Conservation (phyloP, 2,329 filamentous ascomycete genomes). For the Aspergillus clavatus region DNA sequence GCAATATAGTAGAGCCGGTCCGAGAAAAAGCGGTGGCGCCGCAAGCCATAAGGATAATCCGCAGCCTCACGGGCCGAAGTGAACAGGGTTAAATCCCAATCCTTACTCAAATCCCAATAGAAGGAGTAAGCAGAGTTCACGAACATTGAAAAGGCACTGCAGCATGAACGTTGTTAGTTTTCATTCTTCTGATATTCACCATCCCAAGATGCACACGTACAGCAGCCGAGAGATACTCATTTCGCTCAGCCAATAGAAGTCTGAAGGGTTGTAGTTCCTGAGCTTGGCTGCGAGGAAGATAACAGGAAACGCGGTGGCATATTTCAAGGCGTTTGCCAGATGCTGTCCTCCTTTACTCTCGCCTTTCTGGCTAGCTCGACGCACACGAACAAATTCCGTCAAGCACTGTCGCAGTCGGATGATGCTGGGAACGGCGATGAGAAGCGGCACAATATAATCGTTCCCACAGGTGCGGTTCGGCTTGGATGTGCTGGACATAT, state of each 20-base stretch:
- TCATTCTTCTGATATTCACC: too few relatives aligned
- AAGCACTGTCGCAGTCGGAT: slow-evolving; percentile 90
- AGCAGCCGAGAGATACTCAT: slow-evolving; percentile 53
- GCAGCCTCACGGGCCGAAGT: slow-evolving; percentile 55
- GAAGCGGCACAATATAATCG: slow-evolving; percentile 70
- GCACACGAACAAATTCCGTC: slow-evolving; percentile 76
- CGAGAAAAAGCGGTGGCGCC: slow-evolving; percentile 68
- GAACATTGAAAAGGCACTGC: slow-evolving; percentile 67
- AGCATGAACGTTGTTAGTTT: background rate
- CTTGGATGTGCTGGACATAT: slow-evolving; percentile 68
- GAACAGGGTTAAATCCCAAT: slow-evolving; percentile 92
- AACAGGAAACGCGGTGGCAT: slow-evolving; percentile 89
- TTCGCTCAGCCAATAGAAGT: slow-evolving; percentile 49
- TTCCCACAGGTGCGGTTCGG: slow-evolving; percentile 82
- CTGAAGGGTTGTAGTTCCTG: slow-evolving; percentile 54
- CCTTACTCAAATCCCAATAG: slow-evolving; percentile 95
- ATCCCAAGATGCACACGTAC: slow-evolving; percentile 33
- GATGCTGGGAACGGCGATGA: slow-evolving; percentile 75
- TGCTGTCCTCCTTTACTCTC: slow-evolving; percentile 77
- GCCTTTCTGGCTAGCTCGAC: slow-evolving; percentile 44
- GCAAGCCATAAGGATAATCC: slow-evolving; percentile 71
- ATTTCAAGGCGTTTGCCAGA: slow-evolving; percentile 90
- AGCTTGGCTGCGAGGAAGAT: slow-evolving; percentile 74
- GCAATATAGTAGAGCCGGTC: slow-evolving; percentile 76
- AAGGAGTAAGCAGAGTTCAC: slow-evolving; percentile 93